These are phyloP conservation scores for Wickerhamomyces xylosicus DNA, from an alignment of 805 yeast species.

Conservation along the genomic window DNA sequence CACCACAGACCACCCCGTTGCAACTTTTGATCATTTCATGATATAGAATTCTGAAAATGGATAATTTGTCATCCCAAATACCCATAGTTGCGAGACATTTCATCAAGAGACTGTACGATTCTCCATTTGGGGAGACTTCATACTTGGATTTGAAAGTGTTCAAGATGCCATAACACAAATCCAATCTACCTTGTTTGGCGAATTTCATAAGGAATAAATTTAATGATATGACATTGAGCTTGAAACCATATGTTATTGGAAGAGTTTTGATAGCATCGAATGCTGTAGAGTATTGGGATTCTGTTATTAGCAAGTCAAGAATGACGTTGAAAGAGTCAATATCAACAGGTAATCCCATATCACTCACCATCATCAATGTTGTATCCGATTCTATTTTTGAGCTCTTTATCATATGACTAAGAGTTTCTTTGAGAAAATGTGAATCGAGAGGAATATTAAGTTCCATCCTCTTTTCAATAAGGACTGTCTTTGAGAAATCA, in stretches of 20 bases:
- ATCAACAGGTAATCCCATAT: conserved; percentile 17
- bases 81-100: conserved; percentile 25
- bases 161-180: conserved; percentile 22
- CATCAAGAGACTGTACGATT: conserved; percentile 24
- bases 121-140: conserved; percentile 21
- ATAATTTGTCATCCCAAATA: conserved; percentile 16
- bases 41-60: conserved; percentile 17
- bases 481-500: conserved; percentile 21
- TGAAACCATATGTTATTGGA: conserved; percentile 3
- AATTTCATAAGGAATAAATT: conserved; percentile 23
- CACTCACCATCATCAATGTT: conserved; percentile 8
- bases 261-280: conserved; percentile 10
- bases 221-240: conserved; percentile 14
- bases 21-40: conserved; percentile 12
- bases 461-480: conserved; percentile 22
- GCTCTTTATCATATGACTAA: conserved; percentile 14
- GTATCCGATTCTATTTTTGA: conserved; percentile 5
- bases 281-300: conserved; percentile 20
- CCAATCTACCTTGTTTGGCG: conserved; percentile 24
- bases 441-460: conserved; percentile 22
- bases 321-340: conserved; percentile 17
- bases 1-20: conserved; percentile 13
- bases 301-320: conserved; percentile 17
- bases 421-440: conserved; percentile 17
- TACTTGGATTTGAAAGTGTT: conserved; percentile 21